Evolutionary conservation across 257 asterid genomes (phyloP).

Genomic region (Nemophila menziesii): DNA sequence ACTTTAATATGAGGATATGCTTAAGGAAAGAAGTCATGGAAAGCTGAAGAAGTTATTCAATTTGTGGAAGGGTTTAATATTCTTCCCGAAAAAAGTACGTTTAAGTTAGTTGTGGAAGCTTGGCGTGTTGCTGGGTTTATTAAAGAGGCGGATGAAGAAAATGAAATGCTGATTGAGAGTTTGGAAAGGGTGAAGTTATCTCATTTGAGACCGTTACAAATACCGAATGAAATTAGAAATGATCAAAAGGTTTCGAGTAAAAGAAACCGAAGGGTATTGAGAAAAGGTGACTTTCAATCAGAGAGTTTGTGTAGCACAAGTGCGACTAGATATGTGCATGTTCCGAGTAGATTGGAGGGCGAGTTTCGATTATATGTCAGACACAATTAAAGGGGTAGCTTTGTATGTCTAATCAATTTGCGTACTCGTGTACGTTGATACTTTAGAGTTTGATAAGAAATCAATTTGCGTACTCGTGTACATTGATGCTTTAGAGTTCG

Average conservation of each 20-base stretch:
- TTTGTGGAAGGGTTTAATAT: slow-evolving; percentile 33
- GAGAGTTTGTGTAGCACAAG: slow-evolving; percentile 22
- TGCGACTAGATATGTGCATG: slow-evolving; percentile 30
- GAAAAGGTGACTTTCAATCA: slow-evolving; percentile 31
- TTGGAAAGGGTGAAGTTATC: slow-evolving; percentile 26
- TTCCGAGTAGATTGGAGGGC: slow-evolving; percentile 24
- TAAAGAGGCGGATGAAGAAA: slow-evolving; percentile 27
- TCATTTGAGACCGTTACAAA: slow-evolving; percentile 28
- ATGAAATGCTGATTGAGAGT: slow-evolving; percentile 19
- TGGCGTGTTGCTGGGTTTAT: slow-evolving; percentile 35
- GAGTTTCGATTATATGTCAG: slow-evolving; percentile 25
- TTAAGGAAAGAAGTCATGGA: slow-evolving; percentile 44
- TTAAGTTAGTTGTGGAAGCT: slow-evolving; percentile 33
- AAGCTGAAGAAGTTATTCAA: slow-evolving; percentile 40
- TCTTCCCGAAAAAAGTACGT: slow-evolving; percentile 37
- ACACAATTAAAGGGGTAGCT: slow-evolving; percentile 38
- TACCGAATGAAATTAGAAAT: slow-evolving; percentile 35
- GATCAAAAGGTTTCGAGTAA: slow-evolving; percentile 33
- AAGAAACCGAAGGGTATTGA: slow-evolving; percentile 31
- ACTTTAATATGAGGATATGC: slow-evolving; percentile 49
- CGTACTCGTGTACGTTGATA: slow-evolving; percentile 30
- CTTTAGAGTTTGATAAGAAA: slow-evolving; percentile 41
- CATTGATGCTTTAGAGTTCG: no score
- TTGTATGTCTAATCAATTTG: slow-evolving; percentile 24
- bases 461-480: no score